A percentile compares a stretch with the other conserved stretches of the same genome.
Evolutionary conservation across 768 basidiomycete species (phyloP).

Genomic region (Podaxis sp.): DNA sequence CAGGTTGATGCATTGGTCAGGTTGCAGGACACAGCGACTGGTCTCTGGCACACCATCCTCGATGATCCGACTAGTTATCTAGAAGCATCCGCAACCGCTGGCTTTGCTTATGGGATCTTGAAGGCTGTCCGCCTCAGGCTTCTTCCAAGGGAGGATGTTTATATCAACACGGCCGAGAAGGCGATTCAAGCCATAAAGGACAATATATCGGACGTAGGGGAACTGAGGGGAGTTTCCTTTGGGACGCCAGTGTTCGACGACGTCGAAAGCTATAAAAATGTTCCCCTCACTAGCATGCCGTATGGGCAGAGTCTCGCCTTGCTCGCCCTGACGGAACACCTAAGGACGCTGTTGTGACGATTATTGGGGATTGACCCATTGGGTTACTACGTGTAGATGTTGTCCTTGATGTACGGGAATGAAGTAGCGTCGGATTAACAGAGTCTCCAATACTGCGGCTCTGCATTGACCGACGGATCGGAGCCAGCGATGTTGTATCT

Average conservation of each 20-base stretch:
- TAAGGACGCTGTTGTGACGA: slow-evolving; percentile 37
- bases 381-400: slow-evolving; percentile 24
- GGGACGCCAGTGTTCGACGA: slow-evolving; percentile 53
- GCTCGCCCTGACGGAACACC: slow-evolving; percentile 47
- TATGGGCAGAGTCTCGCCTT: slow-evolving; percentile 56
- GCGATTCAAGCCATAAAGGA: slow-evolving; percentile 43
- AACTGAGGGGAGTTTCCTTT: slow-evolving; percentile 48
- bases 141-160: slow-evolving; percentile 39
- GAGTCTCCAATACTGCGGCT: slow-evolving; percentile 28
- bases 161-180: slow-evolving; percentile 35
- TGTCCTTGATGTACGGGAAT: slow-evolving; percentile 32
- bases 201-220: slow-evolving; percentile 45
- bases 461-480: no score
- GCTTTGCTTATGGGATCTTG: slow-evolving; percentile 48
- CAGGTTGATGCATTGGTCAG: slow-evolving; percentile 50
- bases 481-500: slow-evolving; percentile 6
- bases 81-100: slow-evolving; percentile 48
- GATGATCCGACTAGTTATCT: slow-evolving; percentile 51
- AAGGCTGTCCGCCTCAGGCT: slow-evolving; percentile 43
- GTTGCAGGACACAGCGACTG: slow-evolving; percentile 42
- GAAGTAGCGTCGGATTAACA: slow-evolving; percentile 33
- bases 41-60: slow-evolving; percentile 56
- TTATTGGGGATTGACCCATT: not conserved
- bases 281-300: slow-evolving; percentile 57
- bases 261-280: slow-evolving; percentile 46